These are phyloP conservation scores for Pleodorina starrii DNA, from an alignment of 139 green algal genomes.

Conservation along the genomic window DNA sequence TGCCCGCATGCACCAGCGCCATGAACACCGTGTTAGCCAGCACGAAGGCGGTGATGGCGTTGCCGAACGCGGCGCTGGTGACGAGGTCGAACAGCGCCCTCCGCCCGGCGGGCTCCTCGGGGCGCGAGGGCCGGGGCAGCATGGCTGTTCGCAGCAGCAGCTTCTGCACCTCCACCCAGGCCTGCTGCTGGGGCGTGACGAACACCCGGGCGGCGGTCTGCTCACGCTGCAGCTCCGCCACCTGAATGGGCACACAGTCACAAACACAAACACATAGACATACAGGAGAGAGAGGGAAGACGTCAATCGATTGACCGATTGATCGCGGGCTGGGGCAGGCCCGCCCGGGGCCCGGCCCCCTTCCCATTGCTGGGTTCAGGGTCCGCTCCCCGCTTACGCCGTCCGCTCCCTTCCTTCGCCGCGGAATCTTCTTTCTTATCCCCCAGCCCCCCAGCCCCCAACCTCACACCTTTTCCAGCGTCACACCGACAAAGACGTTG, in stretches of 20 bases:
- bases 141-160: conserved; percentile 42
- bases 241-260: conserved; percentile 50
- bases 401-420: too few species aligned
- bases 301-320: too few species aligned
- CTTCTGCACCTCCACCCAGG: conserved; percentile 47
- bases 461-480: conserved; percentile 44
- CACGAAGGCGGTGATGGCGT: conserved; percentile 43
- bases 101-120: neutral
- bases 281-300: too few species aligned
- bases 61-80: neutral
- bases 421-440: too few species aligned
- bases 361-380: too few species aligned
- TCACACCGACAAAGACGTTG: conserved; percentile 54
- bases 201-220: conserved; percentile 2
- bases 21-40: conserved; percentile 53
- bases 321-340: too few species aligned
- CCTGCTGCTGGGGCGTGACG: conserved; percentile 27
- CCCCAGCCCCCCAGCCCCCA: neutral
- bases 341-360: too few species aligned
- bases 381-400: too few species aligned
- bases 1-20: conserved; percentile 51
- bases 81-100: neutral
- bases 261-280: neutral
- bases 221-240: conserved; percentile 77
- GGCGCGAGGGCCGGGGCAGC: neutral